Evolutionary conservation across 495 filamentous ascomycete genomes (phyloP).

Genomic region (Acidomyces sp.): DNA sequence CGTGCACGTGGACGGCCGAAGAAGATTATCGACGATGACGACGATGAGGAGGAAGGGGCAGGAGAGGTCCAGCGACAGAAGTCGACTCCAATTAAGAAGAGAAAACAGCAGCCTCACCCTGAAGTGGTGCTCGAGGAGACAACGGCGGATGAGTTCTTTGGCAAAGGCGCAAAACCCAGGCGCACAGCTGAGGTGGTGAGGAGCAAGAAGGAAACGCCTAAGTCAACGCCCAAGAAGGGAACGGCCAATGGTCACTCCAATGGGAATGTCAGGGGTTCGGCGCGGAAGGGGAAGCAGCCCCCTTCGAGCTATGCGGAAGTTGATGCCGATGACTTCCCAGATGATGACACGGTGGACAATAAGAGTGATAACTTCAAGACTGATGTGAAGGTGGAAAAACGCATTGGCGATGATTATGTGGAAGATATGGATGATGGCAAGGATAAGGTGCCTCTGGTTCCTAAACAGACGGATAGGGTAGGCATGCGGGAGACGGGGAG

Average conservation of each 20-base stretch:
- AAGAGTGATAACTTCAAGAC: constrained; percentile 20
- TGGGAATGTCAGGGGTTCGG: constrained; percentile 5
- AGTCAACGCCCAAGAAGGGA: constrained; percentile 22
- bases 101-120: constrained; percentile 18
- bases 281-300: constrained; percentile 13
- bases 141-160: constrained; percentile 29
- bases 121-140: constrained; percentile 23
- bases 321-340: constrained; percentile 29
- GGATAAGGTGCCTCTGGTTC: constrained; percentile 18
- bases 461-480: constrained; percentile 10
- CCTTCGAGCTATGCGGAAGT: constrained; percentile 20
- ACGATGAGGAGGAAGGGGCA: constrained; percentile 19
- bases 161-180: constrained; percentile 27
- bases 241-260: constrained; percentile 9
- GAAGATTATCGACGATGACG: constrained; percentile 26
- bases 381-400: constrained; percentile 24
- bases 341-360: constrained; percentile 23
- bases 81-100: constrained; percentile 24
- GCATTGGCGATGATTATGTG: constrained; percentile 25
- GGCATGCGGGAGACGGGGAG: constrained; percentile 21
- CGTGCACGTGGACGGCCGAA: constrained; percentile 15
- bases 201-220: constrained; percentile 19
- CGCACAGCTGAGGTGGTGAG: constrained; percentile 23
- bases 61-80: constrained; percentile 21
- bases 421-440: constrained; percentile 23